phyloP scores from a whole-genome alignment of 2,329 filamentous ascomycete genomes.

The Neonectria faginata region DNA sequence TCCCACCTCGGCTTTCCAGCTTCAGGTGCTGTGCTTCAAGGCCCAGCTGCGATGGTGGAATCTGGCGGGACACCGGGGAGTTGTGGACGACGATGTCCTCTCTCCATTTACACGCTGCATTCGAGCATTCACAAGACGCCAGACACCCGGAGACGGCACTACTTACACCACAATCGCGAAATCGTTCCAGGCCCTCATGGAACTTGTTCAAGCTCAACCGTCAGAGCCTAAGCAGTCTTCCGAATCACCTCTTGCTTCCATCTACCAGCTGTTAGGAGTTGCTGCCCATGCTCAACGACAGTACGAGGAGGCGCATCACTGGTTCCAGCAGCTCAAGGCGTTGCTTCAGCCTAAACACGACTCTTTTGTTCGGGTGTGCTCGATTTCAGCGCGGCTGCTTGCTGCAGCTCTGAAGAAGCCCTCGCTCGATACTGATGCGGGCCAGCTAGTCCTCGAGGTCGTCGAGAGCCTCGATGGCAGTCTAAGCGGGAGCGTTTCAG shows the following conservation, averaged over 20 bases:
- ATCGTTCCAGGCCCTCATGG: constrained; percentile 49
- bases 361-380: constrained; percentile 63
- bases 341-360: constrained; percentile 55
- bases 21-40: constrained; percentile 73
- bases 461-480: constrained; percentile 67
- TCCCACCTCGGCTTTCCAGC: constrained; percentile 68
- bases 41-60: constrained; percentile 74
- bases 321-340: constrained; percentile 62
- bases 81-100: constrained; percentile 73
- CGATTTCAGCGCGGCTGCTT: constrained; percentile 66
- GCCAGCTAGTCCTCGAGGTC: constrained; percentile 60
- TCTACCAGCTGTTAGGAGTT: constrained; percentile 66
- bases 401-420: constrained; percentile 64
- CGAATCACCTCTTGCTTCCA: constrained; percentile 57
- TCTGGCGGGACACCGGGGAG: constrained; percentile 68
- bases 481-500: constrained; percentile 68
- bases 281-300: constrained; percentile 59
- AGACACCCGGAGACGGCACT: constrained; percentile 52
- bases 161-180: constrained; percentile 52
- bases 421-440: constrained; percentile 51
- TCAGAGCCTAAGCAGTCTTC: constrained; percentile 52
- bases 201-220: constrained; percentile 50
- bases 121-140: constrained; percentile 69
- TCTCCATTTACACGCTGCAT: constrained; percentile 73
- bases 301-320: constrained; percentile 65